Evolutionary conservation across 176 grass and related monocot species (phyloP), one percentile per base, ranked within the genome.

Genomic region (Paspalum notatum): DNA sequence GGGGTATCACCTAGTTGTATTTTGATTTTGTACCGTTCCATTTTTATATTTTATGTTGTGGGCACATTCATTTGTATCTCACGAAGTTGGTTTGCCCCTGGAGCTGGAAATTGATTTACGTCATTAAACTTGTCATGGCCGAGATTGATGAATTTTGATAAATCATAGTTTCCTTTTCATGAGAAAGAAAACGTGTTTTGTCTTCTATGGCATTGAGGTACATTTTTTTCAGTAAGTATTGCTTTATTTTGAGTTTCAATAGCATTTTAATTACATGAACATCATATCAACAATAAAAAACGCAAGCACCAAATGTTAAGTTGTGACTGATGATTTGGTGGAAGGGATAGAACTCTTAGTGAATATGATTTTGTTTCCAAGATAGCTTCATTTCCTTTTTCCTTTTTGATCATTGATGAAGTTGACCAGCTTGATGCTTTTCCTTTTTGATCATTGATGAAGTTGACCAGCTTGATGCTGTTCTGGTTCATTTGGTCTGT

Each of bases 121-220:
- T 51, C 13, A 51, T 4, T 51, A 51, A 51, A 51, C 13, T 5
- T n/a, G n/a, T n/a, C 52, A 52, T 72, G 47, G 25, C 14, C 49
- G 25, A 72, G 14, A 49, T 51, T 52, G 47, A 37, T 37, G 21
- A 43, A 56, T 43, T 68, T 62, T 57, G 25, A 69, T 53, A 79
- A 8, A 46, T 57, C 27, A 63, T 62, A 62, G 59, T 13, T 63
- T 55, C 42, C 22, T 69, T 80, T 80, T 18, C 17, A 32, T 58
- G 6, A 44, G 52, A 54, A 15, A 20, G 26, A 63, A 39, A 27
- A 17, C 20, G 20, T 41, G 7, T 1, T 42, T 66, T n/a, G 21
- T 59, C 16, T 37, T 62, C 13, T 65, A 18, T 40, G 32, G 2
- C 37, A 65, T 16, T 57, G 15, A 42, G 17, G 16, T 8, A 17